Evolutionary conservation across 257 asterid genomes (phyloP).

Genomic region (Ballota nigra): DNA sequence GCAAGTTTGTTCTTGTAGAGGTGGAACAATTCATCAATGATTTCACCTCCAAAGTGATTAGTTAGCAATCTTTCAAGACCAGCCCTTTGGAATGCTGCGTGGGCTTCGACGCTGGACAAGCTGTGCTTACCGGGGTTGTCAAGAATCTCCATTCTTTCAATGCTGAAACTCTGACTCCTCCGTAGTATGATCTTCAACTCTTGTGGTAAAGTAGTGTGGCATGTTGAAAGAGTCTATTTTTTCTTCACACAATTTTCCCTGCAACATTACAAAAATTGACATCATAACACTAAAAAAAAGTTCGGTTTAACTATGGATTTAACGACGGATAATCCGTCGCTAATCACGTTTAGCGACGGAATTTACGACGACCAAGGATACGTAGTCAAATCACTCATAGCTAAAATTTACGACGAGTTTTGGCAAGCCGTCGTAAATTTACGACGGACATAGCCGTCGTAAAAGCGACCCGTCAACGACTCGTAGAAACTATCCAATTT

Average conservation of each 20-base stretch:
- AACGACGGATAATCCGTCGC: too few species aligned
- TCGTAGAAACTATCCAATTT: too few species aligned
- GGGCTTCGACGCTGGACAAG: not conserved
- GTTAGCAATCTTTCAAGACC: constrained; percentile 15
- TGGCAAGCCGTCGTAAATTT: too few species aligned
- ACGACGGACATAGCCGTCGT: too few species aligned
- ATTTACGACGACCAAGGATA: too few species aligned
- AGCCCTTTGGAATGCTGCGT: constrained; percentile 17
- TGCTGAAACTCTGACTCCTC: constrained; percentile 10
- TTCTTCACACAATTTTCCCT: constrained; percentile 20
- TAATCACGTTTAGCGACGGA: too few species aligned
- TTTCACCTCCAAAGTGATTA: constrained; percentile 24
- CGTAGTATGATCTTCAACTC: constrained; percentile 21
- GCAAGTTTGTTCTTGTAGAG: not conserved
- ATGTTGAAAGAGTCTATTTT: constrained; percentile 35
- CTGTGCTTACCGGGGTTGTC: constrained; percentile 15
- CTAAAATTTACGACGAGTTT: too few species aligned
- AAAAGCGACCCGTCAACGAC: too few species aligned
- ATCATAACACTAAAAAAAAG: too few species aligned
- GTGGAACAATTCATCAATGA: not conserved
- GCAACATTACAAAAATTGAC: not conserved
- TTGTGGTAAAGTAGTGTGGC: constrained; percentile 13
- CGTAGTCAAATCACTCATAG: too few species aligned
- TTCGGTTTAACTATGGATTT: too few species aligned
- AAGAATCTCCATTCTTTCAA: constrained; percentile 33